Evolutionary conservation across 225 moss, liverwort and hornwort genomes (phyloP).

Genomic region (Neckera pumila): DNA sequence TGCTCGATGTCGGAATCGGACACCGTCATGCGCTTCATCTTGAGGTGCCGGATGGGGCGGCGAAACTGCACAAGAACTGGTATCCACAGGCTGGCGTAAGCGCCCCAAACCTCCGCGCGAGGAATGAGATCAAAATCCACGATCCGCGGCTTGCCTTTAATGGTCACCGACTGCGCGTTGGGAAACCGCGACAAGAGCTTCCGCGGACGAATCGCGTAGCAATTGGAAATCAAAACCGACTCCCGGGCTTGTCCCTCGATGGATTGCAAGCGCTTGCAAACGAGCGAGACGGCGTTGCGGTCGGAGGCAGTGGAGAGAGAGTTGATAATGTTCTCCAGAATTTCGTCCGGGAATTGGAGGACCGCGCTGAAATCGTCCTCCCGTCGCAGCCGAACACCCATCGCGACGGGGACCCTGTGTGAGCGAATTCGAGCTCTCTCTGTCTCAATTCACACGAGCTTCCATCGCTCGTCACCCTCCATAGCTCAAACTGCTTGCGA

Average conservation of each 20-base stretch:
- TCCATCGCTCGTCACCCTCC: background rate
- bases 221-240: conserved; percentile 33
- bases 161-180: conserved; percentile 20
- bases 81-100: conserved; percentile 39
- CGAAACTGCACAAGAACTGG: background rate
- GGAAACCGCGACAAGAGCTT: conserved; percentile 28
- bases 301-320: background rate
- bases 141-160: conserved; percentile 52
- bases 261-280: conserved; percentile 30
- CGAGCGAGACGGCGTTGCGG: conserved; percentile 26
- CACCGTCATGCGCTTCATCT: conserved; percentile 42
- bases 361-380: background rate
- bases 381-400: background rate
- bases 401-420: background rate
- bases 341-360: conserved; percentile 30
- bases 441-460: background rate
- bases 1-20: conserved; percentile 24
- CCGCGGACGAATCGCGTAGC: conserved; percentile 27
- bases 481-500: background rate
- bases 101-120: conserved; percentile 38
- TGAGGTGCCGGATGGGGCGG: conserved; percentile 17
- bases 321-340: conserved; percentile 21
- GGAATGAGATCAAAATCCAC: conserved; percentile 48
- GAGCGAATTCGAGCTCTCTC: background rate
- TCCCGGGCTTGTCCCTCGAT: conserved; percentile 29